Evolutionary conservation across 768 basidiomycete genomes (phyloP).

Genomic region (Lactifluus subvellereus): DNA sequence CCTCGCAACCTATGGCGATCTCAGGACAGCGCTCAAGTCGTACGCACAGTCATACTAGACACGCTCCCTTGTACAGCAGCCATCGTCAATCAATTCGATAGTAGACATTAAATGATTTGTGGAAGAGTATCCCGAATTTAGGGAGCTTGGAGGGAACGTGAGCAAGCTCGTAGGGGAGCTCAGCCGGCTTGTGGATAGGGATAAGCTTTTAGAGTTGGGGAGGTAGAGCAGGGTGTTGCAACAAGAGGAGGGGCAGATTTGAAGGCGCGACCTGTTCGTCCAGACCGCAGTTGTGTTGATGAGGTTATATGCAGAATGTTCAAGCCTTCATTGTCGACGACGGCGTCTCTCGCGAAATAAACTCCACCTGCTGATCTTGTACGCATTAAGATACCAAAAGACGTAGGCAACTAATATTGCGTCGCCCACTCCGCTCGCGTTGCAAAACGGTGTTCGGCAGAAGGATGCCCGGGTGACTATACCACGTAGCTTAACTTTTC

Average conservation of each 20-base stretch:
- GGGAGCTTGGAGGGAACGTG: slow-evolving; percentile 94
- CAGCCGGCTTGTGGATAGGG: slow-evolving; percentile 73
- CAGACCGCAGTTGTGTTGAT: background rate
- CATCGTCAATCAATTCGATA: too few species aligned
- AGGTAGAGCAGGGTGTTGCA: slow-evolving; percentile 94
- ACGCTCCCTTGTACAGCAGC: too few species aligned
- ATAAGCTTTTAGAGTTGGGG: slow-evolving; percentile 83
- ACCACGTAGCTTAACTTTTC: background rate
- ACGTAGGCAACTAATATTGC: slow-evolving; percentile 76
- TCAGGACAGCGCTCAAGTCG: too few species aligned
- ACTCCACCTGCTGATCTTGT: slow-evolving; percentile 84
- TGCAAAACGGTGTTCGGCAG: slow-evolving; percentile 67
- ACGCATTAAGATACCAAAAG: slow-evolving; percentile 93
- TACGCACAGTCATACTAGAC: slow-evolving; percentile 24
- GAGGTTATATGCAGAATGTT: slow-evolving; percentile 51
- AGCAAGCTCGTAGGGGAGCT: slow-evolving; percentile 63
- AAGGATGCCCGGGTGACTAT: slow-evolving; percentile 66
- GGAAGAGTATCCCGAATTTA: slow-evolving; percentile 60
- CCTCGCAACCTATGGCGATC: too few species aligned
- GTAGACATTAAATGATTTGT: too few species aligned
- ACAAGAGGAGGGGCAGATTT: slow-evolving; percentile 88
- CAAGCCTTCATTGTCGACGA: slow-evolving; percentile 70
- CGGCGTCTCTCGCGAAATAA: slow-evolving; percentile 70
- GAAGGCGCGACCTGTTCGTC: slow-evolving; percentile 46
- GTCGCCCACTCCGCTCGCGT: slow-evolving; percentile 63